These are phyloP conservation scores for Irpex sp. DNA, from an alignment of 1,284 basidiomycete species.

Conservation along the genomic window DNA sequence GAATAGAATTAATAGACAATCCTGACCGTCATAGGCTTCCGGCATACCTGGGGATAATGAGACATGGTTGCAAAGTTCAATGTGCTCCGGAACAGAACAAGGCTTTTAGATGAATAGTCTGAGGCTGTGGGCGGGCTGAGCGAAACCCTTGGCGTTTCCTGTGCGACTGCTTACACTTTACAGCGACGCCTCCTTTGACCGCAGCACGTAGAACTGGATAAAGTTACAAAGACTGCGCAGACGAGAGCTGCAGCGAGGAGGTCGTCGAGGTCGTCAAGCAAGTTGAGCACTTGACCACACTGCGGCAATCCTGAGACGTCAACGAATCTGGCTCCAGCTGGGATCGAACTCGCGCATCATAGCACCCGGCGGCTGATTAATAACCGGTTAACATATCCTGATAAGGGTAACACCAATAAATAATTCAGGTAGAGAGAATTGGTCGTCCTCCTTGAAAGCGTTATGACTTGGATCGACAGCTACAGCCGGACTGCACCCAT, in stretches of 20 bases:
- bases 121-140: slow-evolving; percentile 5
- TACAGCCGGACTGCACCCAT: too few relatives aligned
- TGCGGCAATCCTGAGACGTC: neutral
- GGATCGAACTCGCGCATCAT: neutral
- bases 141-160: neutral
- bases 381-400: too few relatives aligned
- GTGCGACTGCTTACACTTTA: neutral
- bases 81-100: neutral
- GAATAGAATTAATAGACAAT: neutral
- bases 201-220: neutral
- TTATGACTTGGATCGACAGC: too few relatives aligned
- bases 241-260: neutral
- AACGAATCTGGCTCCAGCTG: neutral
- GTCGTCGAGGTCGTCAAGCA: neutral
- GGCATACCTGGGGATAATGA: slow-evolving; percentile 15
- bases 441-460: too few relatives aligned
- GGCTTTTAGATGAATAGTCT: neutral
- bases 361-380: too few relatives aligned
- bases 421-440: too few relatives aligned
- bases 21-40: neutral
- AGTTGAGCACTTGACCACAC: neutral
- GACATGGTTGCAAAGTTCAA: slow-evolving; percentile 10
- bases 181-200: neutral
- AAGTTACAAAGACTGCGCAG: neutral
- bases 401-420: too few relatives aligned